Conservation (phyloP, 129 eudicot species). For the Glebionis coronaria region DNA sequence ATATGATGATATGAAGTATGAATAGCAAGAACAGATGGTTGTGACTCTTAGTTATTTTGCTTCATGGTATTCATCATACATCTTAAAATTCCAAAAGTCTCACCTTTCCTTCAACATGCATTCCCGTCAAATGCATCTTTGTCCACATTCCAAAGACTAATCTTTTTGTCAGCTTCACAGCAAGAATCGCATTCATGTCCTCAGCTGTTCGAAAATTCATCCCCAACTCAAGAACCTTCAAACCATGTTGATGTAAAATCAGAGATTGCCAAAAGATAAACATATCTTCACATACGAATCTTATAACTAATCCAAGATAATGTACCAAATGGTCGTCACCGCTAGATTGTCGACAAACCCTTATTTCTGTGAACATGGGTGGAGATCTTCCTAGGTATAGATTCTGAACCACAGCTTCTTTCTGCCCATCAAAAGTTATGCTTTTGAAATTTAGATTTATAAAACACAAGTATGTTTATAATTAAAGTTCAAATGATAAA, state of each 20-base stretch:
- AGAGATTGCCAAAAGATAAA: conserved; percentile 1
- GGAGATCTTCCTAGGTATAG: conserved; percentile 90
- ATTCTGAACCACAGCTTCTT: conserved; percentile 57
- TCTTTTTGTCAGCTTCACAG: conserved; percentile 68
- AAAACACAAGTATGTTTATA: background rate
- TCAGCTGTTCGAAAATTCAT: conserved; percentile 84
- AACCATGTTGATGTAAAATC: conserved; percentile 17
- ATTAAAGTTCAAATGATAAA: background rate
- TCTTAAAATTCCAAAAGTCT: conserved; percentile 2
- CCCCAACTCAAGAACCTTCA: conserved; percentile 79
- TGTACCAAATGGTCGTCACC: conserved; percentile 93
- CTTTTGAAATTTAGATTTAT: background rate
- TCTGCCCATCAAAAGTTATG: conserved; percentile 37
- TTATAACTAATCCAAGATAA: conserved; percentile 1
- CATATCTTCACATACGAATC: background rate
- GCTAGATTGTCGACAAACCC: conserved; percentile 69
- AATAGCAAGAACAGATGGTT: too few relatives aligned
- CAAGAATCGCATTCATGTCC: conserved; percentile 90
- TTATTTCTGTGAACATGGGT: conserved; percentile 88
- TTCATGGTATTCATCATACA: background rate
- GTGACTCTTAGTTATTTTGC: background rate
- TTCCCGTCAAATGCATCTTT: conserved; percentile 83
- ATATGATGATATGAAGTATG: too few relatives aligned
- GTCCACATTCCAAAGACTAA: conserved; percentile 85
- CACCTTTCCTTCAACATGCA: conserved; percentile 98